A percentile compares a stretch with the other conserved stretches of the same genome.
These are phyloP conservation scores for Allomyces macrogynus DNA, from an alignment of 192 early-diverging fungal species.

Conservation along the genomic window DNA sequence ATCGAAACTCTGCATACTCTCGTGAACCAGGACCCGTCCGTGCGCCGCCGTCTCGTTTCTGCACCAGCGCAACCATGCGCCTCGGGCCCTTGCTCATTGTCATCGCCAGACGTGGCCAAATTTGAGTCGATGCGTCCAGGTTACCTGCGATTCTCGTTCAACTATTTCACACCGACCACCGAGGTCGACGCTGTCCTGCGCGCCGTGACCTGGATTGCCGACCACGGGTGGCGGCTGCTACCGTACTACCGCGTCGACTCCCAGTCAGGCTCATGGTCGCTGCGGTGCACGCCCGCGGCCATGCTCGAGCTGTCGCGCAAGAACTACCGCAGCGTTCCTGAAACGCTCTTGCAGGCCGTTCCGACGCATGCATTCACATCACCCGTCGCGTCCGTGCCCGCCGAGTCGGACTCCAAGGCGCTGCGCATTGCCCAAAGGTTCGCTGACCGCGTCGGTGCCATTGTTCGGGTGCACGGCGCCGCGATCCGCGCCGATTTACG, in stretches of 20 bases:
- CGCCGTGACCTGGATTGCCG: slow-evolving; percentile 16
- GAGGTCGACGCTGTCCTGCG: slow-evolving; percentile 21
- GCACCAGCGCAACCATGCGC: background rate
- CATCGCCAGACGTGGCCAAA: background rate
- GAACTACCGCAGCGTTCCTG: background rate
- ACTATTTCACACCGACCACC: slow-evolving; percentile 14
- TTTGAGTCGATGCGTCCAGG: slow-evolving; percentile 7
- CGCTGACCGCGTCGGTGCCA: background rate
- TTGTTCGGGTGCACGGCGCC: background rate
- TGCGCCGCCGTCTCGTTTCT: background rate
- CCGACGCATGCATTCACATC: background rate
- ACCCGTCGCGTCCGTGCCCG: too few species aligned
- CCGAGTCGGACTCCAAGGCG: background rate
- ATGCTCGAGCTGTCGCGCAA: background rate
- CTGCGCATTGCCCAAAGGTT: background rate
- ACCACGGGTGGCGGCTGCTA: slow-evolving; percentile 12
- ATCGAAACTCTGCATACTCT: background rate
- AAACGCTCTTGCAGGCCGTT: too few species aligned
- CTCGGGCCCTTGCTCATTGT: background rate
- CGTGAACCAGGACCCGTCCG: background rate
- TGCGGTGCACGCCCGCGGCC: slow-evolving; percentile 1
- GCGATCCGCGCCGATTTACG: background rate
- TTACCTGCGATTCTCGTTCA: slow-evolving; percentile 16
- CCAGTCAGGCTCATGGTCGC: slow-evolving; percentile 6
- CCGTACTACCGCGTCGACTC: slow-evolving; percentile 10